Base-by-base conservation (phyloP, 164 flowering plant species). In the Tetracentron sinense region DNA sequence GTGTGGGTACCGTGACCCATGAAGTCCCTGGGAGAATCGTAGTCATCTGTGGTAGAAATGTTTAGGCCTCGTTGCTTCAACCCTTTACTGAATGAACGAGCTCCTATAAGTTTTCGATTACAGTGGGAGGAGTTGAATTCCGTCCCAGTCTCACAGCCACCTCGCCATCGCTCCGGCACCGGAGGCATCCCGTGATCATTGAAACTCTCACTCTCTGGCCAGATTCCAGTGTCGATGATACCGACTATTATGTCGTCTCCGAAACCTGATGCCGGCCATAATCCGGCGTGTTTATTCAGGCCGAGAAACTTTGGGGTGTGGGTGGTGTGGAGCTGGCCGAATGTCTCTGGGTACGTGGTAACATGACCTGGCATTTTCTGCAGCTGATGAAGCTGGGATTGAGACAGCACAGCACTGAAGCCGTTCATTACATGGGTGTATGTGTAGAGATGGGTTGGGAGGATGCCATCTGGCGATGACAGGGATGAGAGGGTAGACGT, bases 121-220 rank as follows among this genome's bases (percentile, higher is more conserved):
- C 82, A 80, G 10, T 46, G 7, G 1, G 85, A 79, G 0, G 81
- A 49, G 48, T 48, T 76, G 58, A 76, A 80, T 19, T 56, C 66
- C 0, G 61, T 60, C 5, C 83, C 82, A 2, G 25, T 62, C 67
- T 77, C 78, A n/a, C 83, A 79, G 4, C 19, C 29, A 0, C 84
- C 84, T 6, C 52, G 61, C 84, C 87, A 83, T 23, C 75, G 55
- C 5, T 46, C 60, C 0, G 86, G 86, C 42, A 82, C 73, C 6
- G 67, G 77, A 0, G 77, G 62, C 72, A 80, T 72, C 8, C 74
- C 81, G 0, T 62, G 23, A 47, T 76, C 84, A 0, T 60, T 44
- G 65, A 78, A 78, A 26, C 84, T 80, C 62, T 70, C 70, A 2
- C 80, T 77, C 54, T 76, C 80, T 0, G 82, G 81, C 82, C 82